phyloP scores from a whole-genome alignment of 2,329 filamentous ascomycete species.

The Pseudogymnoascus sp. region DNA sequence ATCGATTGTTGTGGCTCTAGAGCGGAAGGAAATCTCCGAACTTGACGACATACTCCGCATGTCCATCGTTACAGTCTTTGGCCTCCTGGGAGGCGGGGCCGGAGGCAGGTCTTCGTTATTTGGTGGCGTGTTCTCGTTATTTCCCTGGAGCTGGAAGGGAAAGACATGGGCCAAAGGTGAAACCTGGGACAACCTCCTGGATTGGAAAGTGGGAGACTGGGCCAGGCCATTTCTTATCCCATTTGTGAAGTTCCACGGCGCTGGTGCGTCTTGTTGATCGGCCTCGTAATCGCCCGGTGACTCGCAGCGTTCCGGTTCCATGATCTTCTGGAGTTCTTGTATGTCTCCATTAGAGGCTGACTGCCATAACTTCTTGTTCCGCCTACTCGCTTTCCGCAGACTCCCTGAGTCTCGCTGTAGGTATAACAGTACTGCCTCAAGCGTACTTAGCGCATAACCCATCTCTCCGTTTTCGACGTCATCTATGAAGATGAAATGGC shows the following conservation, averaged over 20 bases:
- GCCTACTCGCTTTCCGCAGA: constrained; percentile 73
- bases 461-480: constrained; percentile 95
- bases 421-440: constrained; percentile 89
- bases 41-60: constrained; percentile 79
- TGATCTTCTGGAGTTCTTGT: constrained; percentile 65
- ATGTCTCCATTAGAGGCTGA: constrained; percentile 73
- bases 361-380: constrained; percentile 84
- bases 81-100: constrained; percentile 33
- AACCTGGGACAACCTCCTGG: constrained; percentile 22
- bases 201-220: background rate
- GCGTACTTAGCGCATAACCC: constrained; percentile 91
- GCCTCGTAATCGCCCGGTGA: constrained; percentile 33
- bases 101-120: constrained; percentile 29
- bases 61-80: constrained; percentile 73
- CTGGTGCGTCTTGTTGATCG: background rate
- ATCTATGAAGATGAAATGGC: constrained; percentile 95
- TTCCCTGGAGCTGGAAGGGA: constrained; percentile 66
- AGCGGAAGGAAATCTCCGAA: constrained; percentile 77
- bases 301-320: constrained; percentile 56
- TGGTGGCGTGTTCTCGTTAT: constrained; percentile 26
- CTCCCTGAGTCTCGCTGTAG: constrained; percentile 74
- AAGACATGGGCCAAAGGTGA: constrained; percentile 72
- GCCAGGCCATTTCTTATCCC: background rate
- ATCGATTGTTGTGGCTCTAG: constrained; percentile 68
- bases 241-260: constrained; percentile 3